Evolutionary conservation across 352 stramenopile genomes (phyloP), one percentile per base, ranked within the genome.

Genomic region (Globisporangium mamillatum): DNA sequence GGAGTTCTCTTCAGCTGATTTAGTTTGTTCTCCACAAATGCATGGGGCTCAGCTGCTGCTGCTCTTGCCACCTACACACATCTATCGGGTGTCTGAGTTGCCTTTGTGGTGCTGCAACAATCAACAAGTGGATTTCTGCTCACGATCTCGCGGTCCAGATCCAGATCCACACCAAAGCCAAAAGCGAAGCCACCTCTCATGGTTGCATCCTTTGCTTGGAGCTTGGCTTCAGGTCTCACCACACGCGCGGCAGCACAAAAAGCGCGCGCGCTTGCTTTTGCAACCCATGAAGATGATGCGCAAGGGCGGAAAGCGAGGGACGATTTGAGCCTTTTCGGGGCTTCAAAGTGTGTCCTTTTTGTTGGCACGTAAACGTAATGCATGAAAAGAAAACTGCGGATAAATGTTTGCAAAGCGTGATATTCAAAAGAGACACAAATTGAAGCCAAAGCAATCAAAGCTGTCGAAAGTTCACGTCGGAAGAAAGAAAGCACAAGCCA

Each of bases 151-250:
- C 12, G 38, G 38, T 48, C 38, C 38, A 46, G 12, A 46, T 46
- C 38, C 38, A 48, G 12, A 48, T 38, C 32, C 32, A 38, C 32
- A 48, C 12, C 36, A 44, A 20, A 48, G 12, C 12, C 38, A 48
- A 48, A 48, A 54, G 46, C n/a, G 46, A 54, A 54, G 46, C 46
- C 46, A 54, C 46, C 46, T 54, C 46, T 18, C 38, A 10, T 48
- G 38, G 18, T 48, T 48, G 38, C 38, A 48, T n/a, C 38, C 18
- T 48, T 48, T 48, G 38, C 38, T 48, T 48, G 38, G 38, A 8
- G 4, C 4, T 48, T 12, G 14, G 36, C 10, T 44, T 44, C 10
- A 12, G 36, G 36, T 44, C 36, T 44, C 36, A 4, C 36, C 36
- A 48, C 38, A 18, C 38, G 1, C 14, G 38, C 14, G 12, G 14